Evolutionary conservation across 768 basidiomycete genomes (phyloP), one percentile per base, ranked within the genome.

Genomic region (Rhizopogon salebrosus): DNA sequence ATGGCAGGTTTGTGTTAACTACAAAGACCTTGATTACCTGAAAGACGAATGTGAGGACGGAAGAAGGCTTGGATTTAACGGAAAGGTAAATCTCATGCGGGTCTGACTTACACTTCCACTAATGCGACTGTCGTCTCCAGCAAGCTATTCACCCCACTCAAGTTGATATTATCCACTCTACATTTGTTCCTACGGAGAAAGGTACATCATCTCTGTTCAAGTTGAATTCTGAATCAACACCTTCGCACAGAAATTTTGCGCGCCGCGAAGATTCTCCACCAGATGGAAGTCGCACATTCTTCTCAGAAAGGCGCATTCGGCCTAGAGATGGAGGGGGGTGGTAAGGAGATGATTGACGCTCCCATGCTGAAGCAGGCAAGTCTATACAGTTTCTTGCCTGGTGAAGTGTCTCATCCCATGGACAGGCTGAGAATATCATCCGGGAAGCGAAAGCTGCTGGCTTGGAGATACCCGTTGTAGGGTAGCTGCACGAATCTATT

Each of bases 61-160:
- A 1, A 69, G 87, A 42, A 72, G 83, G 51, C 70, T 97, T 13
- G 95, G 95, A 0, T 98, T 93, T 62, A 87, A 85, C n/a, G 95
- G 93, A 41, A 97, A 97, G 80, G 92, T 83, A 10, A 13, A 48
- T 37, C 13, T 39, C 35, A 8, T 41, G 11, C 29, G 27, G 52
- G 56, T 50, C n/a, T 23, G 24, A 51, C 40, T 27, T 38, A 35
- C 40, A 48, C 34, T 54, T 42, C 22, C 23, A 48, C 20, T 26
- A 54, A 31, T 27, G n/a, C 24, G 34, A 26, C n/a, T 41, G 35
- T 50, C 39, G 31, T 39, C 27, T 53, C 18, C 65, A 93, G 91
- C 95, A 98, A 93, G 92, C 89, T 2, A 95, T 98, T 37, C 95
- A 98, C 66, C 95, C 95, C 0, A 72, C 73, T 23, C 95, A 98